These are phyloP conservation scores for Emmonsiellopsis sp. DNA, from an alignment of 2,329 filamentous ascomycete species.

Conservation along the genomic window DNA sequence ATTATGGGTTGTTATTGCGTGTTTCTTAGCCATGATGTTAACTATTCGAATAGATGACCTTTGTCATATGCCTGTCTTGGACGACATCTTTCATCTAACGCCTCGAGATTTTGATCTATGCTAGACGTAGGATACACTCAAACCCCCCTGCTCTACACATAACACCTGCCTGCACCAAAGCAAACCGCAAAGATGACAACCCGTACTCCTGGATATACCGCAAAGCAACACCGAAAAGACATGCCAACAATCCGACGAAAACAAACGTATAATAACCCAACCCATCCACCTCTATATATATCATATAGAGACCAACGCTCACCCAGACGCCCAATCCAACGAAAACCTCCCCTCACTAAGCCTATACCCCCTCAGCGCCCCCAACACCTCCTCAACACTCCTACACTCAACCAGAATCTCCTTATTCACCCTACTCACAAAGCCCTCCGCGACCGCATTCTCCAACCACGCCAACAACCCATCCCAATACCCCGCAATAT, in stretches of 20 bases:
- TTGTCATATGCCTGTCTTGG: neutral
- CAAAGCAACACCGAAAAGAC: too few relatives aligned
- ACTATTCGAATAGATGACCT: neutral
- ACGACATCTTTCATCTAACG: neutral
- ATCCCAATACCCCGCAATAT: constrained; percentile 87
- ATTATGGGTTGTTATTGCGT: neutral
- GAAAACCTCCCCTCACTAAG: constrained; percentile 67
- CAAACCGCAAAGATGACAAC: too few relatives aligned
- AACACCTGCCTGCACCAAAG: too few relatives aligned
- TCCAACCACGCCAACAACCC: constrained; percentile 74
- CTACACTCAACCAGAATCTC: constrained; percentile 71
- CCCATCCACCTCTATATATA: constrained; percentile 5
- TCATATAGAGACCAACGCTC: constrained; percentile 30
- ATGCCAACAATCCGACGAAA: neutral
- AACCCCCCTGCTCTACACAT: too few relatives aligned
- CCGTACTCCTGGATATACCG: too few relatives aligned
- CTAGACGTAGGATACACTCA: neutral
- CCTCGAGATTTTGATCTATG: neutral
- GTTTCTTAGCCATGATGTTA: constrained; percentile 2
- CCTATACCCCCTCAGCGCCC: constrained; percentile 63
- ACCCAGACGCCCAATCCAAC: constrained; percentile 64
- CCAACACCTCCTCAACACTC: constrained; percentile 62
- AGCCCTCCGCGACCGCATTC: constrained; percentile 65
- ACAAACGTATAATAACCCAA: neutral
- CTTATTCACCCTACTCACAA: constrained; percentile 62